Conservation (phyloP, 768 basidiomycete species). For the Glaciozyma antarctica region DNA sequence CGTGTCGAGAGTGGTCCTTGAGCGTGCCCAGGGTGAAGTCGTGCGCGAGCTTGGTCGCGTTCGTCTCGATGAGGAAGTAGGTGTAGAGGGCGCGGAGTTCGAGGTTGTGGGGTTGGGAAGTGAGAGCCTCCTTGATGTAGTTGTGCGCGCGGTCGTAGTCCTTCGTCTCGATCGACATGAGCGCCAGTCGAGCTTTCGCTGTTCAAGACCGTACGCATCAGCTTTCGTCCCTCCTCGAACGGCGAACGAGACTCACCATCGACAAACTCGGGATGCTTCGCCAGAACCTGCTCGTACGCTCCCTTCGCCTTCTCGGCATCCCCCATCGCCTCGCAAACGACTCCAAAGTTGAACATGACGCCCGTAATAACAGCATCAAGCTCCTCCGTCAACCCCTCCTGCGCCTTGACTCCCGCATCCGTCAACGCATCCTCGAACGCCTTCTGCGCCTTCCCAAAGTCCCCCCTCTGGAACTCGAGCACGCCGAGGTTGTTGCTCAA, state of each 20-base stretch:
- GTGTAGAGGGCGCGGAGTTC: constrained; percentile 90
- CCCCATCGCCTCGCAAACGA: constrained; percentile 78
- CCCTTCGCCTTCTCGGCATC: constrained; percentile 64
- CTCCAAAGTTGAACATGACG: constrained; percentile 80
- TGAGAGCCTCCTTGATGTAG: constrained; percentile 76
- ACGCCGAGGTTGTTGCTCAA: constrained; percentile 37
- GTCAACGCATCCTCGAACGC: constrained; percentile 69
- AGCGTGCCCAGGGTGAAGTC: constrained; percentile 85
- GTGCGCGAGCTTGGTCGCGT: constrained; percentile 67
- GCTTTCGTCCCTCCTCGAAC: not conserved
- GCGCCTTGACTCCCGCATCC: constrained; percentile 44
- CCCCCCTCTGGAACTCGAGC: constrained; percentile 36
- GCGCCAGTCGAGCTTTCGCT: constrained; percentile 90
- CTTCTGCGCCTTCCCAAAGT: constrained; percentile 49
- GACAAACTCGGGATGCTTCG: constrained; percentile 89
- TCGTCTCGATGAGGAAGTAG: constrained; percentile 76
- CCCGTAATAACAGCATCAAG: constrained; percentile 65
- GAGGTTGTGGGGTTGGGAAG: constrained; percentile 64
- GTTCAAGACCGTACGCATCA: not conserved
- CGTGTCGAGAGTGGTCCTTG: constrained; percentile 74
- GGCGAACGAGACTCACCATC: constrained; percentile 56
- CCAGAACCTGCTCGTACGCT: constrained; percentile 67
- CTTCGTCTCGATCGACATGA: constrained; percentile 64
- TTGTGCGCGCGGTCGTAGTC: constrained; percentile 64
- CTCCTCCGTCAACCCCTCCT: constrained; percentile 1